Base-by-base conservation (phyloP, 2,329 filamentous ascomycete species). In the Scleromitrula shiraiana region DNA sequence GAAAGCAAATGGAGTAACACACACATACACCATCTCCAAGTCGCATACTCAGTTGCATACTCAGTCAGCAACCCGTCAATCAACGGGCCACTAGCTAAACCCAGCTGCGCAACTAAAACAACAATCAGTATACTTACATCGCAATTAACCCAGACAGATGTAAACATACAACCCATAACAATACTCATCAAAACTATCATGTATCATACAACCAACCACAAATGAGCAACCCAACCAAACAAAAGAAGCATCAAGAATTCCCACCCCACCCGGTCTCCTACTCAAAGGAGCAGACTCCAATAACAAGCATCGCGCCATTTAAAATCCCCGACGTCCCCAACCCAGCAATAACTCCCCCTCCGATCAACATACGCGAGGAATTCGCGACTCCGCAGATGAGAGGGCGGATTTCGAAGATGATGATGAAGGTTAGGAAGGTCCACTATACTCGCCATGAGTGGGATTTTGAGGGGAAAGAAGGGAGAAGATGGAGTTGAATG, bases 1-100 rank as follows among this genome's bases (percentile, higher is more conserved):
- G 8, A 69, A 35, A 17, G 65, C 50, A 1, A 58, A 29, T 23
- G 60, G 57, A 5, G 63, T 61, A 4, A 63, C 39, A 14, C 4
- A 12, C 5, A 49, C 41, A 67, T 53, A 15, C 54, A 55, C 54
- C 53, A 56, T 32, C 53, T 39, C 53, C 53, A 56, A 32, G 64
- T 60, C n/a, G n/a, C 0, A 67, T 65, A 2, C 64, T 30, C 37
- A 6, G 44, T 23, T 6, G 17, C 19, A 14, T 26, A 26, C 14
- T 67, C 67, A 9, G 64, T 69, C 46, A 69, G 68, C 6, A 61
- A 64, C n/a, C 68, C 69, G 22, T 69, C 69, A 12, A 70, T 46
- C n/a, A 62, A 33, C 1, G 59, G 60, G 32, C 60, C 70, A 5
- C 69, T 48, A 0, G 64, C 64, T 27, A 65, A 67, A 0, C 70